Percentiles rank a stretch among this genome's conserved stretches.
phyloP scores from a whole-genome alignment of 495 filamentous ascomycete species.

The Jackrogersella minutella region DNA sequence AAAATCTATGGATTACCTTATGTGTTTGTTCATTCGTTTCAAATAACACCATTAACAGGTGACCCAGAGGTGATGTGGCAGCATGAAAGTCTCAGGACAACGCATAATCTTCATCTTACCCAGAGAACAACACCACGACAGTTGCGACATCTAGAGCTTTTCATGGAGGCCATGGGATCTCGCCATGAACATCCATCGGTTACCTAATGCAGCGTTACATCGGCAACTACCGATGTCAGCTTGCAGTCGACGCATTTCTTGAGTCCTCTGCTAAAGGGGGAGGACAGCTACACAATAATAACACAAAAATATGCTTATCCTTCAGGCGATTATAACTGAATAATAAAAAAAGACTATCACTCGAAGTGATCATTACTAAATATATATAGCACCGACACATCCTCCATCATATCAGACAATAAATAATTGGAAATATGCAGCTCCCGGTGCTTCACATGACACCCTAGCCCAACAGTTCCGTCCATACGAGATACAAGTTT shows the following conservation, averaged over 20 bases:
- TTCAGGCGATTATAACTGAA: not conserved
- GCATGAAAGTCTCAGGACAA: not conserved
- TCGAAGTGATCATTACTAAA: too few relatives aligned
- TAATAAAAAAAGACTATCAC: too few relatives aligned
- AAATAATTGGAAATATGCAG: not conserved
- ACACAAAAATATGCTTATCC: not conserved
- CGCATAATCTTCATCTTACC: not conserved
- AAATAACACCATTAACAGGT: conserved; percentile 2
- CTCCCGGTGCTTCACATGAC: not conserved
- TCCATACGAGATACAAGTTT: conserved; percentile 31
- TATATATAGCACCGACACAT: not conserved
- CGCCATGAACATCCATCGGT: not conserved
- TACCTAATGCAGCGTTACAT: not conserved
- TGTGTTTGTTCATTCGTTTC: not conserved
- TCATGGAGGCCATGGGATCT: too few relatives aligned
- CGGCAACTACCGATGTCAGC: not conserved
- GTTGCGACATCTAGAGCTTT: too few relatives aligned
- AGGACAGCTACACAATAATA: too few relatives aligned
- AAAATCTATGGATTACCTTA: not conserved
- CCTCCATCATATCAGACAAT: not conserved
- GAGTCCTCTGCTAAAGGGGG: not conserved
- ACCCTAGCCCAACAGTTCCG: conserved; percentile 27
- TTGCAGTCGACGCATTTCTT: not conserved
- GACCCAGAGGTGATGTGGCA: not conserved
- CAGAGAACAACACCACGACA: not conserved